Evolutionary conservation across 2,329 filamentous ascomycete species (phyloP).

Genomic region (Claviceps africana): DNA sequence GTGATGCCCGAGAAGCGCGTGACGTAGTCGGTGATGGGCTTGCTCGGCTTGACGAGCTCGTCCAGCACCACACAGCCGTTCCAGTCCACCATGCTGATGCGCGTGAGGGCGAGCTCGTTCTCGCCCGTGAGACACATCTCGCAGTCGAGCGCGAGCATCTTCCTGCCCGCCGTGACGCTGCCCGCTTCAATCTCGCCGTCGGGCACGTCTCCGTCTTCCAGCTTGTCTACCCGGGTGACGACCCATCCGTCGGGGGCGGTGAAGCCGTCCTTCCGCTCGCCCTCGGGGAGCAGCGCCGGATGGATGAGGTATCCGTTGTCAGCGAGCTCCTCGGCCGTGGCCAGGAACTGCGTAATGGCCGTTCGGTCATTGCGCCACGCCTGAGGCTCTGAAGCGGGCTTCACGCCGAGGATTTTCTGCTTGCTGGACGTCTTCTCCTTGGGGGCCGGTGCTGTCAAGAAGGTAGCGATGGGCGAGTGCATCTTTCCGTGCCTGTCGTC

Average conservation of each 20-base stretch:
- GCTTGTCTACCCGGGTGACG: slow-evolving; percentile 53
- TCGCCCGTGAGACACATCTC: slow-evolving; percentile 91
- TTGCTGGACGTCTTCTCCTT: slow-evolving; percentile 45
- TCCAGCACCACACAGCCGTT: slow-evolving; percentile 71
- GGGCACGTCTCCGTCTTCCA: slow-evolving; percentile 54
- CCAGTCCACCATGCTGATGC: slow-evolving; percentile 80
- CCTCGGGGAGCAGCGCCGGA: slow-evolving; percentile 54
- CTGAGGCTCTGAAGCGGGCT: slow-evolving; percentile 47
- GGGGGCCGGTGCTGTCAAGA: slow-evolving; percentile 61
- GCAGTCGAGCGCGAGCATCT: slow-evolving; percentile 75
- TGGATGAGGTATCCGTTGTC: slow-evolving; percentile 80
- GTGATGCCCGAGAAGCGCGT: slow-evolving; percentile 91
- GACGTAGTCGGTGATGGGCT: slow-evolving; percentile 83
- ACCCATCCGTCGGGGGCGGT: slow-evolving; percentile 62
- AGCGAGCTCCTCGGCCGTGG: slow-evolving; percentile 55
- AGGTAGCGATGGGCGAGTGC: slow-evolving; percentile 74
- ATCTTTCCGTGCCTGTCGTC: slow-evolving; percentile 70
- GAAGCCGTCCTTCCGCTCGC: slow-evolving; percentile 38
- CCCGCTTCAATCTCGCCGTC: slow-evolving; percentile 63
- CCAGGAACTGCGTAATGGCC: slow-evolving; percentile 67
- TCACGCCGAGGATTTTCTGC: slow-evolving; percentile 34
- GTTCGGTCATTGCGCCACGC: slow-evolving; percentile 64
- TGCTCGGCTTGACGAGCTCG: slow-evolving; percentile 78
- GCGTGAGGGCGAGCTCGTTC: slow-evolving; percentile 68
- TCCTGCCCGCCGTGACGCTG: slow-evolving; percentile 69